Evolutionary conservation across 2,329 filamentous ascomycete species (phyloP), one percentile per base, ranked within the genome.

Genomic region (Stagonosporopsis vannaccii): DNA sequence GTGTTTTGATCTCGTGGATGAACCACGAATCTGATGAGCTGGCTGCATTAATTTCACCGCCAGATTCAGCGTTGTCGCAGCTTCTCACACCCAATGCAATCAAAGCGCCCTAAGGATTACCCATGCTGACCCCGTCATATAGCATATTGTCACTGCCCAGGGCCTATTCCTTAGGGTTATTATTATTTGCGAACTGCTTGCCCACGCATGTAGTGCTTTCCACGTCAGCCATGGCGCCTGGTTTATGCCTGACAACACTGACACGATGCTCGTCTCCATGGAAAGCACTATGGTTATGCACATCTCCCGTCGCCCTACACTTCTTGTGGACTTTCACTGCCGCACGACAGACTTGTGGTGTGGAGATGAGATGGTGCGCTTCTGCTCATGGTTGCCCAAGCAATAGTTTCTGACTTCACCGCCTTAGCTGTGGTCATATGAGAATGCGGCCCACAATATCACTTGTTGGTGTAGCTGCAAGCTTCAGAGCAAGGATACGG

Each of bases 61-160:
- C 32, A 40, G 9, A 25, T 55, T 43, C 49, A 51, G 55, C 45
- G 50, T 36, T 30, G 44, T 44, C 28, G 55, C 49, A 44, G 28
- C 33, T 40, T 53, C 45, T 35, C 50, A 39, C 25, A 41, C 26
- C 45, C 44, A 53, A 48, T 48, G 53, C 44, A 53, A 58, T 52
- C 39, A 41, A 52, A 49, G 22, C 7, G 2, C 8, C 43, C 17
- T 41, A 55, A 48, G 59, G 58, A 51, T 60, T 22, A 63, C 49
- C 64, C 64, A 63, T 63, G 67, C 36, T 35, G 22, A 36, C 30
- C 53, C 49, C 40, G 43, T 49, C 28, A 41, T 37, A 45, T 52
- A 25, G 35, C 43, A 28, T 40, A 30, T 25, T 49, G 44, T 44
- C 44, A 45, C 26, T 32, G 25, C 30, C 36, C 51, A 47, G 36